Evolutionary conservation across 2,329 filamentous ascomycete species (phyloP), one percentile per base, ranked within the genome.

Genomic region (Diaporthe ampelina): DNA sequence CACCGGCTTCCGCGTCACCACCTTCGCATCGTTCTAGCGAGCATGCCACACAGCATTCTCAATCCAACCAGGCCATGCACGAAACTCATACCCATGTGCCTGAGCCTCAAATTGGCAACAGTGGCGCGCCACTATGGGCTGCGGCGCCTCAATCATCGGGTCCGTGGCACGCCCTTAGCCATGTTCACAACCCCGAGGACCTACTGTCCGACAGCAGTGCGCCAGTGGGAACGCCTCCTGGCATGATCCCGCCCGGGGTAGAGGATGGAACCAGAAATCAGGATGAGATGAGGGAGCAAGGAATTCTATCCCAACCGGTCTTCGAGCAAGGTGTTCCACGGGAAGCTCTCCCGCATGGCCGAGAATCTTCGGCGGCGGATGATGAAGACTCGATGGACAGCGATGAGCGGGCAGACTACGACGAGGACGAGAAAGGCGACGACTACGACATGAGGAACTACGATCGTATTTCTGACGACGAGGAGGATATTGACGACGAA

Each of bases 381-480:
- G 77, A 76, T 4, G 77, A 79, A 15, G 63, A 71, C 15, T 79
- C 78, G 19, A 73, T 76, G 65, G 65, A 71, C 40, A 72, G 75
- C 43, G 78, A 77, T 19, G 78, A 80, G n/a, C 77, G 78, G 29
- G 79, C 78, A 19, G 78, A 76, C 40, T 78, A 78, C 59, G 82
- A 84, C 3, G 77, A 79, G 37, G 76, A 80, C n/a, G 74, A 79
- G 26, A 77, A 77, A 69, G 79, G 78, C 9, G 78, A 80, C 37
- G 81, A 82, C 65, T 81, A 81, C 70, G 81, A 81, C 11, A 77
- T 79, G 75, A 75, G 80, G n/a, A 79, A 79, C 43, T 80, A 81
- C n/a, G 78, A 73, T 37, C 76, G 79, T 21, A 69, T 79, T 10
- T 82, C 83, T 15, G 81, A 83, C 57, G 79, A 80, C 29, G 72